These are phyloP conservation scores for Cryptosporidium baileyi DNA, from an alignment of 169 alveolate genomes.

Conservation along the genomic window DNA sequence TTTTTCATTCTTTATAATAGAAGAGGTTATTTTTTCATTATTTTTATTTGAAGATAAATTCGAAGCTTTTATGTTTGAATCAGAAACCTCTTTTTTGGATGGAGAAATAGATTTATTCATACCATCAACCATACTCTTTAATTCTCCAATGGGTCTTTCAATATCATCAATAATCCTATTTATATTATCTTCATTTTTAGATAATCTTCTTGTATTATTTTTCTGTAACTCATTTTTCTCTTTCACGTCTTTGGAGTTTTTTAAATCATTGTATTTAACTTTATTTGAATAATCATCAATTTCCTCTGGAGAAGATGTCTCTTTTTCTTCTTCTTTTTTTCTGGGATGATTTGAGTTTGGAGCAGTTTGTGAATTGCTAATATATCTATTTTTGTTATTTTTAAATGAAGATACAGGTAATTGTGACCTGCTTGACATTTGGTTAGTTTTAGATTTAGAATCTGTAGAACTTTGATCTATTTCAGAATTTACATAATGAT, in stretches of 20 bases:
- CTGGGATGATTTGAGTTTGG: not conserved
- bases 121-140: not conserved
- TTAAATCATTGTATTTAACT: not conserved
- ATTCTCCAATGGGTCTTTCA: conserved; percentile 49
- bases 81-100: not conserved
- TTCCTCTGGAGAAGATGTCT: not conserved
- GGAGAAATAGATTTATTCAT: conserved; percentile 11
- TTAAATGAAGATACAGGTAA: not conserved
- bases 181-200: conserved; percentile 2
- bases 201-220: not conserved
- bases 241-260: not conserved
- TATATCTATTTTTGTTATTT: not conserved
- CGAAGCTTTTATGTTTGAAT: not conserved
- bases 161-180: conserved; percentile 23
- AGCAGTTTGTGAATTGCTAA: not conserved
- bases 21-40: not conserved
- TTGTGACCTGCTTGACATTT: not conserved
- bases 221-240: not conserved
- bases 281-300: not conserved
- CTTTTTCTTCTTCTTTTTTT: not conserved
- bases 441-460: not conserved
- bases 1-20: not conserved
- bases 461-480: not conserved
- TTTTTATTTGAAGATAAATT: not conserved
- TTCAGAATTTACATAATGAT: not conserved